Evolutionary conservation across 805 yeast species (phyloP), one percentile per base, ranked within the genome.

Genomic region (Suhomyces vadensis): DNA sequence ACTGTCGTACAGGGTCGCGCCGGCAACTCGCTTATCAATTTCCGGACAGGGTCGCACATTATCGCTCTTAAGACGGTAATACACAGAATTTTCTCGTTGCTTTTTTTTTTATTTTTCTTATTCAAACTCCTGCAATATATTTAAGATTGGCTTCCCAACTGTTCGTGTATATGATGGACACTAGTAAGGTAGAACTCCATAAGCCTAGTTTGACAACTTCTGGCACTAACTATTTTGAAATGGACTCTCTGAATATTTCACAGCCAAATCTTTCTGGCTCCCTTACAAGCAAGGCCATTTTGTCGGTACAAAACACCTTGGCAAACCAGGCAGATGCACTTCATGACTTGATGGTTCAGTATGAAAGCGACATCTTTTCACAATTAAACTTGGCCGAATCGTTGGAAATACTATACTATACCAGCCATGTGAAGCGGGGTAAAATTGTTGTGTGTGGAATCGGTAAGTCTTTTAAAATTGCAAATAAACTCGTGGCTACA

Each of bases 401-500:
- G 1, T 55, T 82, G 22, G 61, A 65, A 26, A 65, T 72, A 4
- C 53, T 82, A 43, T 46, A 51, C 58, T 45, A 53, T 6, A 55
- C 60, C 6, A 40, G 44, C 17, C 44, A 41, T n/a, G 33, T 37
- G 26, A 56, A 61, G 31, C 76, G 79, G 16, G 91, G 94, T 5
- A 87, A 89, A 58, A 72, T 89, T 11, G 81, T 90, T 4, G 62
- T 87, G 19, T 77, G 87, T 16, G 96, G 96, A 8, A 84, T 90
- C 61, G 97, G 97, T 2, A 89, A 89, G 62, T 83, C 92, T 1
- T 79, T 70, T 64, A 87, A 87, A 63, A 85, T 89, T 25, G 95
- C 89, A 10, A 71, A 77, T 44, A 89, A 89, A 63, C 67, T 84
- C 10, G 87, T 80, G 42, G 95, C 96, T 7, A 89, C 96, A 4